Base-by-base conservation (phyloP, 768 basidiomycete species). In the Infundibulicybe gibba region DNA sequence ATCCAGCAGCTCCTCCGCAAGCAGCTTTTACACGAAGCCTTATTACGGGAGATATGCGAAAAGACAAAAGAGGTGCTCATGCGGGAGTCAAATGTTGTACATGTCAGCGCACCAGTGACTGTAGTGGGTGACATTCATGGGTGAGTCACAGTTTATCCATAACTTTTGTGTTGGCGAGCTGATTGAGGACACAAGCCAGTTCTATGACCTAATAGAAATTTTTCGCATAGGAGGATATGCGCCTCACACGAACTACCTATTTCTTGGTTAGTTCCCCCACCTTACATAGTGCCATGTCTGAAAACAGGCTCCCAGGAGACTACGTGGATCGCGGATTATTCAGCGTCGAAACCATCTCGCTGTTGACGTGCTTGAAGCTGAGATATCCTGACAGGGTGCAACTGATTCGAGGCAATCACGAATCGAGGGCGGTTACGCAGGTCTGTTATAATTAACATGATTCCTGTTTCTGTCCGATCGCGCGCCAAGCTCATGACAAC, bases 111-210 rank as follows among this genome's bases (percentile, higher is more conserved):
- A 4, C 97, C 97, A 15, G 93, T 98, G 32, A 99, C 97, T 1
- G 97, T 99, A 21, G 97, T 98, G 33, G 97, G 97, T 43, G 97
- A 99, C 64, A 98, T 99, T 41, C 97, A 99, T 64, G 97, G 94
- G 94, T 97, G 70, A 78, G 90, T 71, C 60, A 56, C 51, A 32
- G 45, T 25, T 25, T 25, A 25, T 25, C 25, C 25, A 25, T 25
- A 8, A 25, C 4, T 25, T 25, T 25, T 25, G 25, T 25, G 25
- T 25, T 25, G 25, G 25, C 8, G 25, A 25, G 25, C 25, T 25
- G 25, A 25, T 25, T 25, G 25, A 25, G 25, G 25, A 25, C 56
- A 56, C 66, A 81, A 97, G 95, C 49, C 95, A 99, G 79, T 99
- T 99, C 69, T 95, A 98, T 72, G 95, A 99, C 74, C 79, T 99